Evolutionary conservation across 768 basidiomycete species (phyloP).

Genomic region (Cystofilobasidium macerans): DNA sequence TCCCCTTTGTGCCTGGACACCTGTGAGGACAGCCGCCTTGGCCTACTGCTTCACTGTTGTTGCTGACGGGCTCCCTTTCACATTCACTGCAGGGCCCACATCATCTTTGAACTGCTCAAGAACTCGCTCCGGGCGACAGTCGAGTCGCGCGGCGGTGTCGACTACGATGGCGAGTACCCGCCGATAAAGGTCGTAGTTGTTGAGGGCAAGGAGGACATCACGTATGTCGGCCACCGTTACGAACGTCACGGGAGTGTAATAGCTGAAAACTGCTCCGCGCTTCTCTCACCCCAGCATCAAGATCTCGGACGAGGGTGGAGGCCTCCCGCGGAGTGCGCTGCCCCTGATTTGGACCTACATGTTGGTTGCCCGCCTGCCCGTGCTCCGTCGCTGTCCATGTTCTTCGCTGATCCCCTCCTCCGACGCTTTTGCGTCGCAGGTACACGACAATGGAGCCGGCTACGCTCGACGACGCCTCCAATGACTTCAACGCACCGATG

Average conservation of each 20-base stretch:
- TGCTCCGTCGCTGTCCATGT: background rate
- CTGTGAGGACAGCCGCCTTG: too few relatives aligned
- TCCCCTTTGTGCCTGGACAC: constrained; percentile 93
- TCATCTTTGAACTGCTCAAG: constrained; percentile 91
- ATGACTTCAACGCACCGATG: constrained; percentile 95
- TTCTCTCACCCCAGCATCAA: constrained; percentile 70
- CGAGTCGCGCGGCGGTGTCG: constrained; percentile 67
- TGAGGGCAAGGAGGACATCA: constrained; percentile 41
- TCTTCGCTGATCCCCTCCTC: background rate
- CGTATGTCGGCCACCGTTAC: background rate
- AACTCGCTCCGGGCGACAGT: constrained; percentile 96
- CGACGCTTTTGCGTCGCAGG: constrained; percentile 5
- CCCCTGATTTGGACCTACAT: constrained; percentile 87
- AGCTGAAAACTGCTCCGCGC: too few relatives aligned
- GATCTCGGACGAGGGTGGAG: constrained; percentile 93
- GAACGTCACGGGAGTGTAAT: too few relatives aligned
- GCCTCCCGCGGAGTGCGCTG: constrained; percentile 59
- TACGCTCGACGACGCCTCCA: constrained; percentile 50
- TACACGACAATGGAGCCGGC: constrained; percentile 33
- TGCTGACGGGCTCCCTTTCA: background rate
- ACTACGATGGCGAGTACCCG: constrained; percentile 66
- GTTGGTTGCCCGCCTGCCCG: constrained; percentile 39
- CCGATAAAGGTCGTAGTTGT: constrained; percentile 91
- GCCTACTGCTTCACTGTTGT: too few relatives aligned
- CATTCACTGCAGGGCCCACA: constrained; percentile 47